A percentile compares a stretch with the other conserved stretches of the same genome.
phyloP scores from a whole-genome alignment of 169 alveolate genomes.

The Cryptosporidium bovis region DNA sequence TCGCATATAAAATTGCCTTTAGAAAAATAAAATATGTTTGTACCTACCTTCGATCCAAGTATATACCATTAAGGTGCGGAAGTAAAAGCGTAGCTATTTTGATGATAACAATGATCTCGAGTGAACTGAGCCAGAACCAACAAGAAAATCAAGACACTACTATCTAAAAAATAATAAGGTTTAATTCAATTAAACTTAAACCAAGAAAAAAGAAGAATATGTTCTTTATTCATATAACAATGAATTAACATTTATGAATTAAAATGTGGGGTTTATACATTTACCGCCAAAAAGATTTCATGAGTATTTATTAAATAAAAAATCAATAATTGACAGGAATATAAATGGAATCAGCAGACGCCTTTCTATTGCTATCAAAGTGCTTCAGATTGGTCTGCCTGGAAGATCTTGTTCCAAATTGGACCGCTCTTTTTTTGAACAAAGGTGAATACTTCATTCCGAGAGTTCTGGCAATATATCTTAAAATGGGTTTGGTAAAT shows the following conservation, averaged over 20 bases:
- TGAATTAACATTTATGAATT: neutral
- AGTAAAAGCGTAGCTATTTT: no score
- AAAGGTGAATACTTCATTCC: slow-evolving; percentile 74
- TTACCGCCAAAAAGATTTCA: slow-evolving; percentile 19
- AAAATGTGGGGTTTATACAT: slow-evolving; percentile 11
- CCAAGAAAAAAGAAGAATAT: no score
- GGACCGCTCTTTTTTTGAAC: slow-evolving; percentile 86
- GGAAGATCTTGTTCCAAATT: slow-evolving; percentile 88
- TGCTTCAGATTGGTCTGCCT: slow-evolving; percentile 82
- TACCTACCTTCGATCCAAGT: no score
- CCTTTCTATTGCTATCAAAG: slow-evolving; percentile 86
- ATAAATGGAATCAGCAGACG: slow-evolving; percentile 57
- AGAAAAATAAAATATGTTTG: no score
- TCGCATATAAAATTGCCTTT: no score
- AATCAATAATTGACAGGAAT: slow-evolving; percentile 5
- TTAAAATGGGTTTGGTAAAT: slow-evolving; percentile 78
- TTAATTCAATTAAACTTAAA: no score
- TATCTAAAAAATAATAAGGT: no score
- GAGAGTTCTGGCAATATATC: slow-evolving; percentile 76
- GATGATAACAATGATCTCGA: no score
- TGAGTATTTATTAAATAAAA: neutral
- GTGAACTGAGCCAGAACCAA: no score
- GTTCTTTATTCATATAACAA: neutral
- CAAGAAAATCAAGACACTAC: no score
- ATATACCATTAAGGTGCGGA: no score